Conservation (phyloP, 2,329 filamentous ascomycete genomes). For the Xylariales sp. region DNA sequence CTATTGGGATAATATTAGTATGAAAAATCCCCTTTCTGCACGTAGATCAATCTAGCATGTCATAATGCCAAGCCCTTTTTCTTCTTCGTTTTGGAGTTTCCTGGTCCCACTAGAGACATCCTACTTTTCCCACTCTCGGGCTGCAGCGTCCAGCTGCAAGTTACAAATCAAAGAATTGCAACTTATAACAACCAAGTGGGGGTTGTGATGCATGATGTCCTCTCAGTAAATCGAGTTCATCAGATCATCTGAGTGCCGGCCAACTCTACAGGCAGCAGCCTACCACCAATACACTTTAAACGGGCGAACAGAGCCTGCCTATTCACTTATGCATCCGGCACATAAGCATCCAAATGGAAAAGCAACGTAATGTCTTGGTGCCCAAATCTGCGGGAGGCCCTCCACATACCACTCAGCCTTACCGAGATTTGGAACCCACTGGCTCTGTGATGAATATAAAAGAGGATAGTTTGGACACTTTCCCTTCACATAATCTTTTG, state of each 20-base stretch:
- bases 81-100: background rate
- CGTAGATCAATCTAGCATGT: background rate
- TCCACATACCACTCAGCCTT: constrained; percentile 2
- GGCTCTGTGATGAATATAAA: background rate
- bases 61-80: too few relatives aligned
- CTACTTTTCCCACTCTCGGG: background rate
- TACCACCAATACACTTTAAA: background rate
- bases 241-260: background rate
- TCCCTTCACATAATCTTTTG: background rate
- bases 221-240: background rate
- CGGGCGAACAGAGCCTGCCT: background rate
- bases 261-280: too few relatives aligned
- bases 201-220: background rate
- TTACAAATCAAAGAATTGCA: background rate
- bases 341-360: background rate
- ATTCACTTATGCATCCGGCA: background rate
- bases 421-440: background rate
- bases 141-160: background rate
- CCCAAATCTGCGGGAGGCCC: background rate
- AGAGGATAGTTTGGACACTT: background rate
- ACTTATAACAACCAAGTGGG: background rate
- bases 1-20: background rate
- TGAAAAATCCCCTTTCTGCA: background rate
- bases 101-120: background rate
- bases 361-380: background rate